A percentile compares a stretch with the other conserved stretches of the same genome.
Conservation (phyloP, 768 basidiomycete genomes). For the Pleurotus ostreatus region DNA sequence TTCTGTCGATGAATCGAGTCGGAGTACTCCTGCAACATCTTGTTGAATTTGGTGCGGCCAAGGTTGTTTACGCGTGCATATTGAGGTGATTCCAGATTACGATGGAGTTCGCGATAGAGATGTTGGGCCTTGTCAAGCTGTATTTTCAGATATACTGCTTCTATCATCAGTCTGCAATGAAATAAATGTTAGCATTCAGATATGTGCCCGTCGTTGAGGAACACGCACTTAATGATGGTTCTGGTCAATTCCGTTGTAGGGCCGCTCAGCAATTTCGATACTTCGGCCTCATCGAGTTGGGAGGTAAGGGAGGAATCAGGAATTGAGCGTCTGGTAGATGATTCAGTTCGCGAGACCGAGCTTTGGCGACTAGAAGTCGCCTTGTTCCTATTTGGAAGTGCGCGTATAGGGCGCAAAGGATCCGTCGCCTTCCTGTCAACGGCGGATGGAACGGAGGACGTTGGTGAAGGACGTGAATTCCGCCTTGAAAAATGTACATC, state of each 20-base stretch:
- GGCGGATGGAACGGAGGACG: not conserved
- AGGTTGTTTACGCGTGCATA: not conserved
- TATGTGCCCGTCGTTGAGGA: not conserved
- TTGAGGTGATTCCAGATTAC: not conserved
- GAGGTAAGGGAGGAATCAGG: not conserved
- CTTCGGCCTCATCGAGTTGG: not conserved
- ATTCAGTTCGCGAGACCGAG: not conserved
- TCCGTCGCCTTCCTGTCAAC: no score
- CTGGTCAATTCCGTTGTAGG: not conserved
- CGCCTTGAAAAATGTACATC: no score
- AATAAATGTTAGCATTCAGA: not conserved
- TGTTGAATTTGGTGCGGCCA: not conserved
- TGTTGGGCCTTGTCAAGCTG: constrained; percentile 1
- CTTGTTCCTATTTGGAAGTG: no score
- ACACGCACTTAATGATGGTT: not conserved
- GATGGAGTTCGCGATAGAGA: not conserved
- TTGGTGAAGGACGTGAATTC: not conserved
- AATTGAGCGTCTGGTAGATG: not conserved
- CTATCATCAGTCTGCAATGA: not conserved
- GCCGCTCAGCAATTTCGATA: not conserved
- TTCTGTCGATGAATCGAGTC: not conserved
- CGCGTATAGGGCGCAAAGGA: no score
- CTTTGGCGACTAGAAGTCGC: not conserved
- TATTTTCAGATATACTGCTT: not conserved
- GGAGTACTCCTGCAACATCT: not conserved